Base-by-base conservation (phyloP, 768 basidiomycete genomes). In the Serendipita sp. region DNA sequence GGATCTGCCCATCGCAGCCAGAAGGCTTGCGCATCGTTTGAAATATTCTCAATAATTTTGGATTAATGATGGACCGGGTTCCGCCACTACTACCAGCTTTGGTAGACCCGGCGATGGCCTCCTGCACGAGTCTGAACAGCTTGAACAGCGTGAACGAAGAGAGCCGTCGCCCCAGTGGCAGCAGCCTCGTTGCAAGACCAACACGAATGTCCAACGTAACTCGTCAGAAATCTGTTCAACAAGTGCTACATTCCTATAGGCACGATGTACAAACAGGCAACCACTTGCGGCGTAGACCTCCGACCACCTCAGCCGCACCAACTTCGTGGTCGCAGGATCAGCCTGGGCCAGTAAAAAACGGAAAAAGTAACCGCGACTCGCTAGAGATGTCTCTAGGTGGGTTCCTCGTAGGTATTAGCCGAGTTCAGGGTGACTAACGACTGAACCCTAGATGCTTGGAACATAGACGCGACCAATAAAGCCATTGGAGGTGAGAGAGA, bases 381-480 rank as follows among this genome's bases (percentile, higher is more conserved):
- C 53, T 58, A n/a, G 53, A 58, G 31, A 58, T 58, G 53, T 58
- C 53, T 24, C 53, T 58, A n/a, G 53, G 53, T 58, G 30, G 13
- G 53, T 34, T n/a, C 26, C 53, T 11, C 26, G 9, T 31, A 11
- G 7, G 9, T 2, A n/a, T 31, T n/a, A 22, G 31, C 31, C n/a
- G 9, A 58, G 34, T 38, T 14, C 34, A 38, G 34, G 38, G 13
- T 58, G 24, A 58, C 53, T 58, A 58, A 58, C n/a, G 53, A 5
- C 5, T 58, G 13, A 38, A 26, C 53, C 11, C 33, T 5, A 58
- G 53, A 58, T n/a, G 53, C 53, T 28, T 58, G 53, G 53, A 58
- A 58, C 20, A 58, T 58, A 26, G 53, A 58, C 31, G 11, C 53
- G 24, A 58, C 53, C 9, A 58, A 58, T 22, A 58, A 58, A 58